These are phyloP conservation scores for Scheffersomyces illinoinensis DNA, from an alignment of 1,139 yeast genomes.

Conservation along the genomic window DNA sequence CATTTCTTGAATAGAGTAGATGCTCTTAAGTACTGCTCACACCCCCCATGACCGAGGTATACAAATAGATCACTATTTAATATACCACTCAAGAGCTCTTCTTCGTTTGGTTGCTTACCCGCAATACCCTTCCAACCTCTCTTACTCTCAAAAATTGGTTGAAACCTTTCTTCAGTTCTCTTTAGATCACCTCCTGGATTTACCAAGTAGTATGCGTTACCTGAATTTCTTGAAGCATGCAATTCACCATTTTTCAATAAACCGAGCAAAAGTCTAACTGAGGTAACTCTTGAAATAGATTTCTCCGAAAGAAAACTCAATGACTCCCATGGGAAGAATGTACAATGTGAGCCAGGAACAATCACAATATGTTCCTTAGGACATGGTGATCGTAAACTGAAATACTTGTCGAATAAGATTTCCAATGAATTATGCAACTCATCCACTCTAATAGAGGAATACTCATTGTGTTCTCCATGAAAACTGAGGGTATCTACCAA, in stretches of 20 bases:
- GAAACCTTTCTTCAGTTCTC: slow-evolving; percentile 67
- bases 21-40: slow-evolving; percentile 71
- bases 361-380: slow-evolving; percentile 59
- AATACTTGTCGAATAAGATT: slow-evolving; percentile 40
- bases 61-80: slow-evolving; percentile 55
- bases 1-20: slow-evolving; percentile 26
- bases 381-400: slow-evolving; percentile 15
- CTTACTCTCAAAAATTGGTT: slow-evolving; percentile 36
- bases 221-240: slow-evolving; percentile 9
- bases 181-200: slow-evolving; percentile 82
- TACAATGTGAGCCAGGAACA: slow-evolving; percentile 65
- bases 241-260: slow-evolving; percentile 25
- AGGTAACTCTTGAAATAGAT: slow-evolving; percentile 78
- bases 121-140: slow-evolving; percentile 56
- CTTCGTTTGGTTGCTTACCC: slow-evolving; percentile 60
- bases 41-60: slow-evolving; percentile 95
- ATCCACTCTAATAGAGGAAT: slow-evolving; percentile 64
- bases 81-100: slow-evolving; percentile 38
- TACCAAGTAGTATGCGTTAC: slow-evolving; percentile 55
- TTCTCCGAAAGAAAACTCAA: slow-evolving; percentile 51
- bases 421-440: slow-evolving; percentile 36
- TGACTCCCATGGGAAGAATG: slow-evolving; percentile 87
- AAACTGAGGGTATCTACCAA: slow-evolving; percentile 59
- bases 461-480: slow-evolving; percentile 66
- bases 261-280: slow-evolving; percentile 50